Evolutionary conservation across 2,329 filamentous ascomycete species (phyloP), one percentile per base, ranked within the genome.

Genomic region (Fusarium cyanostomum): DNA sequence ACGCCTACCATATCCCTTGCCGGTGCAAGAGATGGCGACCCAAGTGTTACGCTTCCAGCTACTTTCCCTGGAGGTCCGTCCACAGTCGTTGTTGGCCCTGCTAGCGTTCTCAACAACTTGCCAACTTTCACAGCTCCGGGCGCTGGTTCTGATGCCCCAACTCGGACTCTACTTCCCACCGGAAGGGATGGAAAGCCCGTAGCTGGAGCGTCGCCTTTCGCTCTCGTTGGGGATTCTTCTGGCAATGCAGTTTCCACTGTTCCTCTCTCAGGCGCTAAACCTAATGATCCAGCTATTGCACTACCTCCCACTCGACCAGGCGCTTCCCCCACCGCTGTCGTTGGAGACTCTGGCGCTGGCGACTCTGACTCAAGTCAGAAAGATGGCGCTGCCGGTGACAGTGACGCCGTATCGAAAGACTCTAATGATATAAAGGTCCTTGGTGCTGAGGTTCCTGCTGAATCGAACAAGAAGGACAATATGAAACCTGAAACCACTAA

Each of bases 111-210:
- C n/a, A 42, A 62, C 31, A 50, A 53, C 28, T 45, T 67, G 8
- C 6, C 18, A 12, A 68, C 64, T 4, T 48, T 64, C 21, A 64
- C 58, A 2, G 44, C 56, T 6, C 50, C 52, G 30, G 63, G 56
- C n/a, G 62, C 46, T n/a, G 45, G 37, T 3, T 16, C 38, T 34
- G 43, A 38, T 13, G 59, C 49, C 16, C 54, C 59, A 4, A 56
- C 59, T 11, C 42, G 46, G 4, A 63, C 55, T 5, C 16, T 66
- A 41, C 42, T 67, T 26, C 67, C 67, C 8, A 70, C 66, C 4
- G 64, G 58, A 21, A 15, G 30, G n/a, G 35, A 61, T 13, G 64
- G 67, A n/a, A 48, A 56, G 33, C 64, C 59, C 18, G 16, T 67
- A 11, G 50, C 61, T 26, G 59, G 53, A 5, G 58, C 57, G 44